Conservation (phyloP, 495 filamentous ascomycete genomes). For the Endocarpon pusillum region DNA sequence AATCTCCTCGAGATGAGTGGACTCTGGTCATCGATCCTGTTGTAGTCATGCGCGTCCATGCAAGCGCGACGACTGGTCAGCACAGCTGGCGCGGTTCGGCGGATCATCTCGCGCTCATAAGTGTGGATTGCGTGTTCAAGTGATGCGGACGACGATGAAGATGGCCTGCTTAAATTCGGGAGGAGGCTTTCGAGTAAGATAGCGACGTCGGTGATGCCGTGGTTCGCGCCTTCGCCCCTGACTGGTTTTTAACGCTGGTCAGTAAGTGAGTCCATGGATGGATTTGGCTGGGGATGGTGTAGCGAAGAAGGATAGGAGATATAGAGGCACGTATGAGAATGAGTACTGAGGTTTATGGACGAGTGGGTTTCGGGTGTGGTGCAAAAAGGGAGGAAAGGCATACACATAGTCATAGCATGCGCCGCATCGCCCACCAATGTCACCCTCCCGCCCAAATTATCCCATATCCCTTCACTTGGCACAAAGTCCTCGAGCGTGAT, state of each 20-base stretch:
- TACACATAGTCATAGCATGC: slow-evolving; percentile 43
- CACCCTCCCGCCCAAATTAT: slow-evolving; percentile 23
- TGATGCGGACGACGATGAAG: slow-evolving; percentile 5
- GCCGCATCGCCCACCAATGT: slow-evolving; percentile 35
- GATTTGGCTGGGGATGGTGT: background rate
- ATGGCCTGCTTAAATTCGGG: slow-evolving; percentile 2
- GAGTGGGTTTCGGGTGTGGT: too few relatives aligned
- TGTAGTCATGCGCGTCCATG: slow-evolving; percentile 43
- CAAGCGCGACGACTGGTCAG: slow-evolving; percentile 41
- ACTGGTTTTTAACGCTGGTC: slow-evolving; percentile 14
- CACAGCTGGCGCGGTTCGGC: slow-evolving; percentile 31
- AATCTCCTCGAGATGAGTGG: too few relatives aligned
- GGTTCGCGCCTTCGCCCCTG: slow-evolving; percentile 43
- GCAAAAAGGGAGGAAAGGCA: slow-evolving; percentile 8
- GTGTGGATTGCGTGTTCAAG: slow-evolving; percentile 19
- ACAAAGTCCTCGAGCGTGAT: slow-evolving; percentile 39
- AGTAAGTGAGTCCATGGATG: slow-evolving; percentile 1
- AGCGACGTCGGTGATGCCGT: slow-evolving; percentile 34
- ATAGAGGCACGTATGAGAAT: too few relatives aligned
- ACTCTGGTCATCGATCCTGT: slow-evolving; percentile 20
- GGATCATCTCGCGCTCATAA: slow-evolving; percentile 36
- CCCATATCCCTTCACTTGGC: slow-evolving; percentile 11
- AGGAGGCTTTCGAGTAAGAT: slow-evolving; percentile 11
- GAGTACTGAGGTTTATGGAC: too few relatives aligned
- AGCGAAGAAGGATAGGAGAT: too few relatives aligned